phyloP scores from a whole-genome alignment of 805 yeast species.

The Starmerella stigmatis region DNA sequence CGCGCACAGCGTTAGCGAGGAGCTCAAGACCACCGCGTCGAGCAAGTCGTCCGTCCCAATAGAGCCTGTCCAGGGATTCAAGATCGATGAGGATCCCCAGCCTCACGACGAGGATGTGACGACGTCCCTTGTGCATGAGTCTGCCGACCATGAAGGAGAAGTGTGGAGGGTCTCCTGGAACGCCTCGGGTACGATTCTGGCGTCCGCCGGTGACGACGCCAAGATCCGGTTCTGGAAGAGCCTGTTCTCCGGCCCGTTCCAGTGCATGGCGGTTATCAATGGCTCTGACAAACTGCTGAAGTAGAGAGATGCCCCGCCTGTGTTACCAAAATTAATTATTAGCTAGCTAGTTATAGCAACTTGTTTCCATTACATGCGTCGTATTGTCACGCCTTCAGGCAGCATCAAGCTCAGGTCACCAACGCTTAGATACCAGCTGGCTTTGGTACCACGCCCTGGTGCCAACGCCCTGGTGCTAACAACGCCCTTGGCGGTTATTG shows the following conservation, averaged over 20 bases:
- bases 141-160: constrained; percentile 71
- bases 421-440: no score
- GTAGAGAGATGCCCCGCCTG: not conserved
- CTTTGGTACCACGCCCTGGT: no score
- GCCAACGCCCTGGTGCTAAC: not conserved
- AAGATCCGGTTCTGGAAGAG: constrained; percentile 86
- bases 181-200: constrained; percentile 78
- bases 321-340: not conserved
- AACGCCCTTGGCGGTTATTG: not conserved
- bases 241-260: constrained; percentile 72
- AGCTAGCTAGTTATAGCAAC: not conserved
- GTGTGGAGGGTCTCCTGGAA: constrained; percentile 98
- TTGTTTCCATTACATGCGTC: no score
- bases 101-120: constrained; percentile 19
- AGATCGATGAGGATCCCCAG: constrained; percentile 1
- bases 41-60: not conserved
- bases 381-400: no score
- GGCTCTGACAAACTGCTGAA: constrained; percentile 29
- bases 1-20: not conserved
- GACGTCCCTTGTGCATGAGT: constrained; percentile 54
- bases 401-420: no score
- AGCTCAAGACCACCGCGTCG: not conserved
- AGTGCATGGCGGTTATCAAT: constrained; percentile 77
- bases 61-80: constrained; percentile 13
- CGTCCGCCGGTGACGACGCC: constrained; percentile 95